Evolutionary conservation across 2,329 filamentous ascomycete species (phyloP).

Genomic region (Didymella keratinophila): DNA sequence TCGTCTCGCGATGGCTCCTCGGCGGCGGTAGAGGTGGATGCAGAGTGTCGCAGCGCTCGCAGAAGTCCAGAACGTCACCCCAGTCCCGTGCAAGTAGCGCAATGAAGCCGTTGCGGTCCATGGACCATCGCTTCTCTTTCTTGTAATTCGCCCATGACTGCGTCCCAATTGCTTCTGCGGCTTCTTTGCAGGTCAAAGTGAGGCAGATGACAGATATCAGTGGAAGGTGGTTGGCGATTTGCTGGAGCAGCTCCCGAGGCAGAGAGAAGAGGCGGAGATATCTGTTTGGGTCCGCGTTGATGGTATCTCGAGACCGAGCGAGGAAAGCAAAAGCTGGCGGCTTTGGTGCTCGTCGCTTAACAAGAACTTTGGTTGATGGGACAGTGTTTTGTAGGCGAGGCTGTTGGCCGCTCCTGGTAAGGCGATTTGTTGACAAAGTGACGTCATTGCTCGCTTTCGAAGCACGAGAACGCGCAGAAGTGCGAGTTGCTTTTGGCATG

Average conservation of each 20-base stretch:
- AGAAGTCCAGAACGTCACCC: background rate
- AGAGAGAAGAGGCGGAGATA: background rate
- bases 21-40: background rate
- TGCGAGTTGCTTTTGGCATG: background rate
- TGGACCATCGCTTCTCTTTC: background rate
- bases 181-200: conserved; percentile 4
- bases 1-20: background rate
- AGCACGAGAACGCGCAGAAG: background rate
- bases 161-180: conserved; percentile 2
- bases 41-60: conserved; percentile 1
- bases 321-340: background rate
- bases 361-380: background rate
- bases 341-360: background rate
- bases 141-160: conserved; percentile 1
- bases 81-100: conserved; percentile 1
- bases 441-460: background rate
- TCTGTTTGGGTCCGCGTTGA: conserved; percentile 3
- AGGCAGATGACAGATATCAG: background rate
- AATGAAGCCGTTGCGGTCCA: background rate
- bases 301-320: background rate
- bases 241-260: conserved; percentile 2
- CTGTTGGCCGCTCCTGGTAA: background rate
- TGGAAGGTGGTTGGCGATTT: conserved; percentile 1
- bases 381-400: background rate
- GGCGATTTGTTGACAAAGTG: background rate